A percentile compares a stretch with the other conserved stretches of the same genome.
Evolutionary conservation across 2,329 filamentous ascomycete genomes (phyloP).

Genomic region (Epichloe hybrida): DNA sequence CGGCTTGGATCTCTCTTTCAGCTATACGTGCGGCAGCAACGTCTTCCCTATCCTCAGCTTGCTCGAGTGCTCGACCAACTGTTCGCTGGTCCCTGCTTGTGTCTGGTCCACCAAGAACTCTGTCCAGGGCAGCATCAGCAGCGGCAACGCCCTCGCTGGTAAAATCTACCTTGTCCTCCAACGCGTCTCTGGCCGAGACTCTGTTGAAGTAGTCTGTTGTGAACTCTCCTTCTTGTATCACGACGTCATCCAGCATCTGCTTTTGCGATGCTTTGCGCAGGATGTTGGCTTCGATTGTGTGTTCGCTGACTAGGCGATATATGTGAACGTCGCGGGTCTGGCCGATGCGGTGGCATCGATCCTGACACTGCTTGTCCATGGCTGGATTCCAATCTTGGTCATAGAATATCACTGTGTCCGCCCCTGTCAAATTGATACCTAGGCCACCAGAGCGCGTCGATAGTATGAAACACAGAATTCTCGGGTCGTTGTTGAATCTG

Average conservation of each 20-base stretch:
- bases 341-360: constrained; percentile 90
- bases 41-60: constrained; percentile 87
- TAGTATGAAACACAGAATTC: constrained; percentile 89
- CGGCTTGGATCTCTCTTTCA: constrained; percentile 76
- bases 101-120: constrained; percentile 57
- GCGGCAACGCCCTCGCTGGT: constrained; percentile 45
- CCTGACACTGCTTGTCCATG: constrained; percentile 99
- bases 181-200: constrained; percentile 55
- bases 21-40: constrained; percentile 76
- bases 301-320: constrained; percentile 82
- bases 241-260: constrained; percentile 92
- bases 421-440: constrained; percentile 91
- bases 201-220: constrained; percentile 93
- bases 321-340: constrained; percentile 97
- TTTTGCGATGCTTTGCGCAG: constrained; percentile 94
- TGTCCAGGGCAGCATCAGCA: constrained; percentile 72
- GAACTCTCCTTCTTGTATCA: constrained; percentile 96
- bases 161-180: constrained; percentile 43
- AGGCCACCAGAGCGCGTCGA: constrained; percentile 89
- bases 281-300: constrained; percentile 97
- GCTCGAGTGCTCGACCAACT: constrained; percentile 64
- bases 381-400: constrained; percentile 99
- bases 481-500: constrained; percentile 87
- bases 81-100: constrained; percentile 46
- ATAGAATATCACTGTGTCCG: constrained; percentile 97